Evolutionary conservation across 805 yeast genomes (phyloP).

Genomic region (Komagataella mondaviorum): DNA sequence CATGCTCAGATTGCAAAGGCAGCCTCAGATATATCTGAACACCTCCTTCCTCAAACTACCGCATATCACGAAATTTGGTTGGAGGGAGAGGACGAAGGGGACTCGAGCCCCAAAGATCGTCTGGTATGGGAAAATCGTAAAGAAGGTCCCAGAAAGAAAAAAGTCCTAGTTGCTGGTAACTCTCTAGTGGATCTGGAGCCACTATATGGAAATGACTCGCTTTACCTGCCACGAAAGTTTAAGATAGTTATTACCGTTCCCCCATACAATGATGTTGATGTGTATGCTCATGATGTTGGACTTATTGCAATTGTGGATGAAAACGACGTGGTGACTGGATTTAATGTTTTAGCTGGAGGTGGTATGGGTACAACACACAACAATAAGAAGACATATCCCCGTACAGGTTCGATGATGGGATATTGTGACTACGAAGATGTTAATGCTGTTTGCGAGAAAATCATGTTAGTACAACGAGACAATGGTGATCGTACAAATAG

Average conservation of each 20-base stretch:
- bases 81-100: constrained; percentile 68
- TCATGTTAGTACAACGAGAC: constrained; percentile 91
- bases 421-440: constrained; percentile 56
- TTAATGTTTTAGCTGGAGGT: constrained; percentile 88
- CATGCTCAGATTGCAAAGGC: constrained; percentile 60
- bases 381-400: constrained; percentile 91
- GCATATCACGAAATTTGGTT: constrained; percentile 97
- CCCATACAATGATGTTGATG: constrained; percentile 94
- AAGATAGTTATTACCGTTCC: constrained; percentile 92
- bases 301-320: constrained; percentile 73
- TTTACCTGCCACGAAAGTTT: constrained; percentile 86
- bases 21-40: constrained; percentile 61
- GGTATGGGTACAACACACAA: constrained; percentile 99
- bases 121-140: constrained; percentile 50
- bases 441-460: constrained; percentile 72
- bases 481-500: constrained; percentile 91
- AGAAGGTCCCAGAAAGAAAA: constrained; percentile 70
- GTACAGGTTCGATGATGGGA: constrained; percentile 85
- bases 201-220: constrained; percentile 56
- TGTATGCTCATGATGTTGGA: constrained; percentile 91
- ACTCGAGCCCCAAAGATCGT: constrained; percentile 47
- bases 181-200: constrained; percentile 81
- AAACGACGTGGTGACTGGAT: constrained; percentile 56
- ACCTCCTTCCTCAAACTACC: constrained; percentile 79
- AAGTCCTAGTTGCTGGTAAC: constrained; percentile 76